A percentile compares a stretch with the other conserved stretches of the same genome.
Conservation (phyloP, 2,329 filamentous ascomycete genomes). For the Phialophora expanda region DNA sequence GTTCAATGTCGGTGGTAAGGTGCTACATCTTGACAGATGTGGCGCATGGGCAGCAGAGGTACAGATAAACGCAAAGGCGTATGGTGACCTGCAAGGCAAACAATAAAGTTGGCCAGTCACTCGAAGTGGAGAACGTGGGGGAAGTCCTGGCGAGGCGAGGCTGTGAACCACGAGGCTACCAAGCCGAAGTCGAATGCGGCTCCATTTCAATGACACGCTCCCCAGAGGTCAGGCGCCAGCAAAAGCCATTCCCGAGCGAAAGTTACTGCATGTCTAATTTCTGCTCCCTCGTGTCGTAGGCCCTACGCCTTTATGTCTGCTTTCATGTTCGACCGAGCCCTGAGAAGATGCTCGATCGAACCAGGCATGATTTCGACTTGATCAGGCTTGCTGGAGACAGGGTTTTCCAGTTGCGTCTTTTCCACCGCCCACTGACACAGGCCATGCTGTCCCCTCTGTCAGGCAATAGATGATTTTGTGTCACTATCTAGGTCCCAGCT, state of each 20-base stretch:
- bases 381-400: background rate
- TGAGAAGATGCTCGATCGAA: background rate
- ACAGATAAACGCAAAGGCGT: constrained; percentile 10
- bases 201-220: background rate
- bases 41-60: constrained; percentile 1
- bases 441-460: background rate
- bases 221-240: background rate
- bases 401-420: background rate
- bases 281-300: background rate
- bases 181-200: background rate
- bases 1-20: constrained; percentile 5
- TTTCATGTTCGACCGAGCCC: background rate
- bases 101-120: constrained; percentile 13
- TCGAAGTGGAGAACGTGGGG: constrained; percentile 12
- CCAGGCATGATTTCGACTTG: background rate
- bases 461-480: background rate
- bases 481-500: constrained; percentile 79
- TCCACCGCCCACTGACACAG: background rate
- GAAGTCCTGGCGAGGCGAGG: background rate
- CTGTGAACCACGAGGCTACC: background rate
- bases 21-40: constrained; percentile 22
- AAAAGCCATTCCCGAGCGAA: background rate
- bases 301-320: background rate
- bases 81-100: constrained; percentile 15
- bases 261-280: background rate